phyloP scores from a whole-genome alignment of 208 protist species.

The Naegleria fowleri region DNA sequence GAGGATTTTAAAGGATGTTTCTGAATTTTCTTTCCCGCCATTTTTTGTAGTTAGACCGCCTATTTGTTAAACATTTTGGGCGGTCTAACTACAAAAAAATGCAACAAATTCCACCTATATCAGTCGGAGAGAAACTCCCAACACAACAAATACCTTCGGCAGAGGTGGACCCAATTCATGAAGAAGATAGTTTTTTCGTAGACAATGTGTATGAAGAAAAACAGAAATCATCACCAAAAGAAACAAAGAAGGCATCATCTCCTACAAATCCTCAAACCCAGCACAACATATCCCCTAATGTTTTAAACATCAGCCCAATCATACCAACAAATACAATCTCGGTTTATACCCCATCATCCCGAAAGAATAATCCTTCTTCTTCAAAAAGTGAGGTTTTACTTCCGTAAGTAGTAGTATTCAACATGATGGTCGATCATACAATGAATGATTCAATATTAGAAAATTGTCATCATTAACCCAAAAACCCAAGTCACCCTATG shows the following conservation, averaged over 20 bases:
- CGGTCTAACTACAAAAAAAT: too few relatives aligned
- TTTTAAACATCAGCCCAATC: too few relatives aligned
- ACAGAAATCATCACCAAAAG: not conserved
- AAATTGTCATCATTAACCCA: not conserved
- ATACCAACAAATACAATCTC: not conserved
- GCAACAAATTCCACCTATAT: too few relatives aligned
- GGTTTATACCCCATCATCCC: not conserved
- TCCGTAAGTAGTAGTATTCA: not conserved
- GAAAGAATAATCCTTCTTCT: not conserved
- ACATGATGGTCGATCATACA: too few relatives aligned
- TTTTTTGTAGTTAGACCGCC: too few relatives aligned
- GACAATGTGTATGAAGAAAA: not conserved
- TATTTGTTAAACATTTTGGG: too few relatives aligned
- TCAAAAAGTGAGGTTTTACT: not conserved
- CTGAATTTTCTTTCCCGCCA: too few relatives aligned
- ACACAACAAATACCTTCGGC: not conserved
- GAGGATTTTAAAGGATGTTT: too few relatives aligned
- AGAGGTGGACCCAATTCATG: not conserved
- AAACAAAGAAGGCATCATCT: not conserved
- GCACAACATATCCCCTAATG: not conserved
- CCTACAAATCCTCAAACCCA: not conserved
- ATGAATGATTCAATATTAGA: too few relatives aligned
- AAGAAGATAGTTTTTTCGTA: not conserved
- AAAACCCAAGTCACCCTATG: not conserved
- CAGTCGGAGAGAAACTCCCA: too few relatives aligned